Base-by-base conservation (phyloP, 345 rosid species). In the Brassica rapa region DNA sequence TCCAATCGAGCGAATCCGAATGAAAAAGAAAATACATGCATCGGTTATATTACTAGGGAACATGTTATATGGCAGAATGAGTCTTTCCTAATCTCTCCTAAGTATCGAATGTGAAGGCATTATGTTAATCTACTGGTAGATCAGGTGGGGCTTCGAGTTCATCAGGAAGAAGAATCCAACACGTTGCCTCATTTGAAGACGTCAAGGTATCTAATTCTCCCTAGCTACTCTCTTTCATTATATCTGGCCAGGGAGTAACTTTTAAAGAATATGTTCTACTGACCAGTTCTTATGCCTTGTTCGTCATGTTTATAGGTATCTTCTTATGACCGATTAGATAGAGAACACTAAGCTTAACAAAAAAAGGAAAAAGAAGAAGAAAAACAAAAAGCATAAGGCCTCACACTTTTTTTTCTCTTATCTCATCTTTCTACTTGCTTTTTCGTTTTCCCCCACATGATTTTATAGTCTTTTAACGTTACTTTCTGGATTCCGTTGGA, bases 131-230 rank as follows among this genome's bases (percentile, higher is more conserved):
- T 49, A 19, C 29, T 68, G 79, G 53, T 80, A 6, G 29, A 25
- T 70, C 86, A 93, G 98, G 91, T 66, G 84, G 88, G 43, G 59
- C 84, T 69, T 91, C 93, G 37, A 86, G 81, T 69, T 87, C 92
- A 19, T 87, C 90, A 19, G 87, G 89, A 77, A 83, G 82, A 80
- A 76, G 25, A 46, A 73, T 89, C 82, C 87, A 74, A 39, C 96
- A 89, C 70, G 94, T 93, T 30, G 85, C 81, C 82, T 87, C 91
- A 57, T 93, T 93, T 43, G 87, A 81, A 24, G 88, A 93, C 49
- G 61, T 80, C 46, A 83, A 72, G 85, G 88, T 87, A 43, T 41
- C 57, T 65, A 10, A 67, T 70, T 46, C 70, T 74, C 71, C 62
- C 10, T 25, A 25, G 29, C 29, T 53, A 25, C 19, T 27, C 33